Evolutionary conservation across 176 grass and related monocot genomes (phyloP).

Genomic region (Carex kokanica): DNA sequence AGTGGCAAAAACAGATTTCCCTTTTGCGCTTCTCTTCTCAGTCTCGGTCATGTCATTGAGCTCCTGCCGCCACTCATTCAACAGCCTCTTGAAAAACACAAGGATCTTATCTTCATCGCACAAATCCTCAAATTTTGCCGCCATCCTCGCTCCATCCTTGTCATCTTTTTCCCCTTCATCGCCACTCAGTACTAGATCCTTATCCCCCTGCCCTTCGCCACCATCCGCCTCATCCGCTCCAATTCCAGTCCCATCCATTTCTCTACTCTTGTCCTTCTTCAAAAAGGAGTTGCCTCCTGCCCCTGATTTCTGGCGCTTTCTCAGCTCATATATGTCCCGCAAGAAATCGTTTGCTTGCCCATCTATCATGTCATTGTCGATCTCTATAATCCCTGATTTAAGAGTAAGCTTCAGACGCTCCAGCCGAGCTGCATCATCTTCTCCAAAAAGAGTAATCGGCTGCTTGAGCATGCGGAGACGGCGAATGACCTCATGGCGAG

Average conservation of each 20-base stretch:
- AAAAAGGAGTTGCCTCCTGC: conserved; percentile 24
- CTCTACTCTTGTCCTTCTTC: conserved; percentile 44
- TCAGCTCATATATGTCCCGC: conserved; percentile 77
- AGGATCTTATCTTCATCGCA: conserved; percentile 83
- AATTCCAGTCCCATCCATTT: conserved; percentile 34
- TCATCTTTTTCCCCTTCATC: conserved; percentile 50
- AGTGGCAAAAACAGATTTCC: conserved; percentile 82
- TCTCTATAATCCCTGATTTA: conserved; percentile 65
- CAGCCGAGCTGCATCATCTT: conserved; percentile 66
- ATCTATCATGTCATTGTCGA: conserved; percentile 76
- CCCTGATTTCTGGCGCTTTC: conserved; percentile 61
- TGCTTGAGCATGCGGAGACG: conserved; percentile 74
- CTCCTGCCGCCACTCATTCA: conserved; percentile 94
- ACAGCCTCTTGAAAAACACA: conserved; percentile 77
- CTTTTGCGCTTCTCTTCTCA: conserved; percentile 74
- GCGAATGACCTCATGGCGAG: conserved; percentile 70
- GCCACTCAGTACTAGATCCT: conserved; percentile 30
- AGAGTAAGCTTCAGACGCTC: conserved; percentile 60
- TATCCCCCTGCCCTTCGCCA: conserved; percentile 27
- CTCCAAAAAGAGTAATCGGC: conserved; percentile 75
- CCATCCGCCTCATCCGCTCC: conserved; percentile 34
- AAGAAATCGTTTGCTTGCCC: conserved; percentile 94
- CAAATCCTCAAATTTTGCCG: conserved; percentile 71
- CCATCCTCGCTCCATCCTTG: conserved; percentile 61
- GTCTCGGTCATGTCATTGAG: conserved; percentile 67